phyloP scores from a whole-genome alignment of 2,329 filamentous ascomycete species.

The Dactylellina leptospora region DNA sequence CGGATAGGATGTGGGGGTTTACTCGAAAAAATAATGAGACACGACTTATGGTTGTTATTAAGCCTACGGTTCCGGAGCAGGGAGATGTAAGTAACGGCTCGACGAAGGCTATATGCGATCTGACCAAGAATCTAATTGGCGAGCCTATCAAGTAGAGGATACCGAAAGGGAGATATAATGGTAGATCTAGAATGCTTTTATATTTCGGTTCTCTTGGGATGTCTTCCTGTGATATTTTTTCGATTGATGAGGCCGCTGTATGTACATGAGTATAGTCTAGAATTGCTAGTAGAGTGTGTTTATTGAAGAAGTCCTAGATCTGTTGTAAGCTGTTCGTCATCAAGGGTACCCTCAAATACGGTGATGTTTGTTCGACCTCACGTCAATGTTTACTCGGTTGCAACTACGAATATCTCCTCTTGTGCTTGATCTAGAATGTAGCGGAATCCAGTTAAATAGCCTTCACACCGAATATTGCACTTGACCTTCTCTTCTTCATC shows the following conservation, averaged over 20 bases:
- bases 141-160: neutral
- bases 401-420: too few species aligned
- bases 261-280: too few species aligned
- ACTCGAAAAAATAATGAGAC: neutral
- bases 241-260: neutral
- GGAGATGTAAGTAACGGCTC: neutral
- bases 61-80: neutral
- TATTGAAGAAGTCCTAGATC: too few species aligned
- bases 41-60: neutral
- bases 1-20: slow-evolving; percentile 18
- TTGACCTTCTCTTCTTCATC: too few species aligned
- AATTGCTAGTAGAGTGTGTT: too few species aligned
- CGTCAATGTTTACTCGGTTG: too few species aligned
- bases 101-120: neutral
- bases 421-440: too few species aligned
- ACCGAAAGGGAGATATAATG: neutral
- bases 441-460: too few species aligned
- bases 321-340: too few species aligned
- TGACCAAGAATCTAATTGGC: slow-evolving; percentile 4
- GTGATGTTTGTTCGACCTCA: too few species aligned
- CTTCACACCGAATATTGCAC: too few species aligned
- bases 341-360: too few species aligned
- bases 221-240: neutral
- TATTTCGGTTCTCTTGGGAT: neutral
- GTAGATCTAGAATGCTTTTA: neutral